Evolutionary conservation across 495 filamentous ascomycete species (phyloP).

Genomic region (Lichenothelia convexa): DNA sequence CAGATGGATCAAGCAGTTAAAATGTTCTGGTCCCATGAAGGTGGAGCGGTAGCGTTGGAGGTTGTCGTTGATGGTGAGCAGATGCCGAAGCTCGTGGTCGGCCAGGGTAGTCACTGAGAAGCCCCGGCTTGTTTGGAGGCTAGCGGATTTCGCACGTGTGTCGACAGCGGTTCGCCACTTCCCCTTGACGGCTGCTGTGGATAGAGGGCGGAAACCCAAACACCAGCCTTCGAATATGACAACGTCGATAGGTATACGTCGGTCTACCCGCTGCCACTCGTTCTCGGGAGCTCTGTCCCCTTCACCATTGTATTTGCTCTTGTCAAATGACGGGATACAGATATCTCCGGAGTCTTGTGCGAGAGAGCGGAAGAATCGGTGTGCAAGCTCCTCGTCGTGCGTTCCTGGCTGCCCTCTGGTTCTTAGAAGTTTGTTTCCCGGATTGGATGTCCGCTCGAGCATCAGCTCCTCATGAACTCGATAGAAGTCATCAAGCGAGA

Average conservation of each 20-base stretch:
- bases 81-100: constrained; percentile 14
- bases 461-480: constrained; percentile 53
- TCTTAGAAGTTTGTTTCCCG: constrained; percentile 56
- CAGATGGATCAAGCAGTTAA: constrained; percentile 11
- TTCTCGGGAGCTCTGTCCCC: constrained; percentile 53
- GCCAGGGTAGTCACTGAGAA: constrained; percentile 38
- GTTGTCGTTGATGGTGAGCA: constrained; percentile 1
- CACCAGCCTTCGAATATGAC: constrained; percentile 89
- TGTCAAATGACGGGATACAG: constrained; percentile 67
- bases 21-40: constrained; percentile 9
- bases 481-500: constrained; percentile 89
- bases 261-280: constrained; percentile 46
- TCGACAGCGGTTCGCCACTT: constrained; percentile 35
- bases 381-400: constrained; percentile 56
- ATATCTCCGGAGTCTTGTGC: constrained; percentile 24
- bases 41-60: constrained; percentile 3
- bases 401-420: constrained; percentile 74
- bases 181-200: constrained; percentile 32
- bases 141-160: constrained; percentile 16
- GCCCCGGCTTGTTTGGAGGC: not conserved
- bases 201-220: constrained; percentile 61
- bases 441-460: constrained; percentile 43
- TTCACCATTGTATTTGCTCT: constrained; percentile 54
- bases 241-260: constrained; percentile 34
- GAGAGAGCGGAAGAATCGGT: constrained; percentile 43